A percentile compares a stretch with the other conserved stretches of the same genome.
Conservation (phyloP, 257 asterid genomes). For the Avicennia marina region DNA sequence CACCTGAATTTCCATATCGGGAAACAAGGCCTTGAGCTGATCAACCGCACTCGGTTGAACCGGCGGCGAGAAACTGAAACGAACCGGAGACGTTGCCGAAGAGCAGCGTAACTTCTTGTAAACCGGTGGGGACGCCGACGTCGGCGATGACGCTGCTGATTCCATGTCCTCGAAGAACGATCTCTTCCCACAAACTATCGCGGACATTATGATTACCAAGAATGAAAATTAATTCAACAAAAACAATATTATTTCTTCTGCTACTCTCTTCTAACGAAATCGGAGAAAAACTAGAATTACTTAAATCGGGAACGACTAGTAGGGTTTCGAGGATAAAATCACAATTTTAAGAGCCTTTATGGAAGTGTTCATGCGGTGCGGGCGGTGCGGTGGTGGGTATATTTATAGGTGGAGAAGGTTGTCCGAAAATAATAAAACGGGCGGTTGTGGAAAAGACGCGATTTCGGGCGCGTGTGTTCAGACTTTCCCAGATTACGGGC, state of each 20-base stretch:
- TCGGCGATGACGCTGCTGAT: conserved; percentile 46
- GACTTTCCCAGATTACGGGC: too few species aligned
- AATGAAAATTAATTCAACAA: not conserved
- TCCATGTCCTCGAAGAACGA: conserved; percentile 75
- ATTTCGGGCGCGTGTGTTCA: too few species aligned
- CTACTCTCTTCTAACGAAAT: not conserved
- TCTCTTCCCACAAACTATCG: conserved; percentile 76
- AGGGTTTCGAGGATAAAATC: too few species aligned
- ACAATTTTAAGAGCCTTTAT: too few species aligned
- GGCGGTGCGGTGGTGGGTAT: too few species aligned
- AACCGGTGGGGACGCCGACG: conserved; percentile 45
- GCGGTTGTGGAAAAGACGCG: too few species aligned
- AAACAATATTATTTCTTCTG: not conserved
- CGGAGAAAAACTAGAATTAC: not conserved
- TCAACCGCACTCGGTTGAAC: conserved; percentile 25
- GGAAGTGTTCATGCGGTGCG: too few species aligned
- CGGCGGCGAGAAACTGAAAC: conserved; percentile 38
- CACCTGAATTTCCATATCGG: conserved; percentile 52
- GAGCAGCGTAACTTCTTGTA: conserved; percentile 58
- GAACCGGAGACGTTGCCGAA: conserved; percentile 36
- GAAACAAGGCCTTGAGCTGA: conserved; percentile 54
- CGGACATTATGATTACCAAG: conserved; percentile 55
- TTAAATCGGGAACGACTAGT: too few species aligned
- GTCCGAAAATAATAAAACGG: too few species aligned
- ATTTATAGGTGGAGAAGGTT: too few species aligned